Evolutionary conservation across 805 yeast species (phyloP), one percentile per base, ranked within the genome.

Genomic region (Kuraishia capsulata): DNA sequence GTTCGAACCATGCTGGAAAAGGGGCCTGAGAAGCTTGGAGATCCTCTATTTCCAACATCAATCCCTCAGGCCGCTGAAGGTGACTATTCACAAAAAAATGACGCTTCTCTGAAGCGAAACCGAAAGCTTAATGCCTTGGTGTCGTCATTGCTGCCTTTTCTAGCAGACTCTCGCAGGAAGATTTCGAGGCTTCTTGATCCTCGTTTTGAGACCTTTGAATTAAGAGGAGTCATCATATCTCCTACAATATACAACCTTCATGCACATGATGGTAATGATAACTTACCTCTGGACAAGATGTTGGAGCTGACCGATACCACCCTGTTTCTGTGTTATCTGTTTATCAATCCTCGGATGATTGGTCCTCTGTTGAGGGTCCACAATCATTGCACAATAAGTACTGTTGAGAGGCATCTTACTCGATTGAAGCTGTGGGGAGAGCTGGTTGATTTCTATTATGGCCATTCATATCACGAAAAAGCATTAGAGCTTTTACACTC

Each of bases 321-420:
- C 1, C 64, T 92, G 16, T 86, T 90, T 49, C 65, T 75, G 37
- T 75, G 92, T 42, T 90, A 92, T 52, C 64, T 77, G 41, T 53
- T 76, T n/a, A 73, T 75, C 23, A 75, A 76, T 39, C 83, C 85
- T 0, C 71, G 81, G 44, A 65, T 90, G 53, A 71, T 90, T 11
- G 95, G 90, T 0, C 92, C 97, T 0, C 71, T 90, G 17, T 65
- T 90, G 4, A 66, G 97, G 36, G 69, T 87, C 2, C 72, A 75
- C 20, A 92, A 89, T 54, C 64, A 67, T 46, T 87, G 97, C 61
- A 79, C 81, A 48, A 69, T 80, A 4, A 62, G 65, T 2, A 65
- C 74, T 2, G 95, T 86, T 2, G 73, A 74, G 36, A 55, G 59
- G 9, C 68, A 73, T 37, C 67, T 87, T 21, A 54, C 67, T 9